Base-by-base conservation (phyloP, 139 green algal genomes). In the Picochlorum sp. region DNA sequence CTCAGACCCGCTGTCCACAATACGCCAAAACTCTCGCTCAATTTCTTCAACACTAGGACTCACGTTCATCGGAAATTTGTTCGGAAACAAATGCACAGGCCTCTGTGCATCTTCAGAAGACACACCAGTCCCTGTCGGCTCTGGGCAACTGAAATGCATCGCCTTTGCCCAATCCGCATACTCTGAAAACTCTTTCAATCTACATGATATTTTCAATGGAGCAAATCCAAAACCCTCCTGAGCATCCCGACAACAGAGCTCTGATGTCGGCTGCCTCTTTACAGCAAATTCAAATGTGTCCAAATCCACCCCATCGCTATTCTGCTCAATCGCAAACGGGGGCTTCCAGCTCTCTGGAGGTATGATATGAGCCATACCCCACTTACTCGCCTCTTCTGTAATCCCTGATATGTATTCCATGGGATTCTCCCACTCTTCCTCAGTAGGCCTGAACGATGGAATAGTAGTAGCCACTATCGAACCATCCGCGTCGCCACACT, bases 301-400 rank as follows among this genome's bases (percentile, higher is more conserved):
- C 37, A 75, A 68, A 49, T 49, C 68, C 56, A 74, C 41, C 4
- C 79, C 79, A 37, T 84, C 84, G 34, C 77, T 85, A 56, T 78
- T 78, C 16, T 66, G 63, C 57, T 84, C 79, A 46, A 85, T 47
- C 0, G 76, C 76, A 76, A 84, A 85, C 1, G 79, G 79, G 4
- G 79, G 74, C 49, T 70, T 32, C 51, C 58, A 80, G 49, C 61
- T 73, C 74, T 66, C 49, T 1, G 92, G 92, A 6, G 92, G 92
- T 14, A 95, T 80, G 56, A 98, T 95, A 51, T 78, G 78, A 8
- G 82, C 90, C 46, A 97, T 86, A 16, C 92, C 91, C 41, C 76
- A 90, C 56, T 73, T 69, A 32, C 79, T 71, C 0, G 82, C 89
- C 34, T 86, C 61, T 1, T 63, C 37, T 18, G 69, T 70, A 10